phyloP scores from a whole-genome alignment of 768 basidiomycete genomes.

The Podaxis sp. region DNA sequence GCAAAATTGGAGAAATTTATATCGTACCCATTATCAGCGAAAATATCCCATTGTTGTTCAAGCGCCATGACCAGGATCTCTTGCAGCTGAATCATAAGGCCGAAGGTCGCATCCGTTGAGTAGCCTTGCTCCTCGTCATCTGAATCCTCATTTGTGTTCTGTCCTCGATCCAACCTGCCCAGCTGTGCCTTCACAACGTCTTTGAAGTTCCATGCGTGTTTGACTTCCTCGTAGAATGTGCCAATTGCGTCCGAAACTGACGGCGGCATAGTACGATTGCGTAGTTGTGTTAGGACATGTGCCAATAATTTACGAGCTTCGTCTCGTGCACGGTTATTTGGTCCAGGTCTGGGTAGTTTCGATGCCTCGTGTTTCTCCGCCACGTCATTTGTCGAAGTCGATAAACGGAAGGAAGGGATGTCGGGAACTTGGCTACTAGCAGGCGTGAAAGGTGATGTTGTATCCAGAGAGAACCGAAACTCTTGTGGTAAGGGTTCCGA shows the following conservation, averaged over 20 bases:
- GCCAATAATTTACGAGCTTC: constrained; percentile 71
- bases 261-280: constrained; percentile 52
- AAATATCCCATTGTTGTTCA: constrained; percentile 60
- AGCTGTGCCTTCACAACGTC: constrained; percentile 24
- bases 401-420: constrained; percentile 15
- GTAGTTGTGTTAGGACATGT: constrained; percentile 63
- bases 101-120: constrained; percentile 65
- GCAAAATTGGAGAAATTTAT: not conserved
- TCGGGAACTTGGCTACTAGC: constrained; percentile 6
- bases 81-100: constrained; percentile 60
- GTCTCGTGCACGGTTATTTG: constrained; percentile 32
- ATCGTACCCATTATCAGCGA: constrained; percentile 46
- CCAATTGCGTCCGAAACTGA: constrained; percentile 46
- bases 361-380: not conserved
- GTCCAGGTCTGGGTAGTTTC: not conserved
- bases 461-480: constrained; percentile 4
- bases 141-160: constrained; percentile 38
- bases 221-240: constrained; percentile 42
- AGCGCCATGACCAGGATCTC: constrained; percentile 57
- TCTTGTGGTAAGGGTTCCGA: not conserved
- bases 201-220: constrained; percentile 39
- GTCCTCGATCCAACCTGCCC: constrained; percentile 8
- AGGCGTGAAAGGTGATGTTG: constrained; percentile 11
- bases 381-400: constrained; percentile 7
- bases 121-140: constrained; percentile 50